Evolutionary conservation across 768 basidiomycete genomes (phyloP), one percentile per base, ranked within the genome.

Genomic region (Auriscalpium vulgare): DNA sequence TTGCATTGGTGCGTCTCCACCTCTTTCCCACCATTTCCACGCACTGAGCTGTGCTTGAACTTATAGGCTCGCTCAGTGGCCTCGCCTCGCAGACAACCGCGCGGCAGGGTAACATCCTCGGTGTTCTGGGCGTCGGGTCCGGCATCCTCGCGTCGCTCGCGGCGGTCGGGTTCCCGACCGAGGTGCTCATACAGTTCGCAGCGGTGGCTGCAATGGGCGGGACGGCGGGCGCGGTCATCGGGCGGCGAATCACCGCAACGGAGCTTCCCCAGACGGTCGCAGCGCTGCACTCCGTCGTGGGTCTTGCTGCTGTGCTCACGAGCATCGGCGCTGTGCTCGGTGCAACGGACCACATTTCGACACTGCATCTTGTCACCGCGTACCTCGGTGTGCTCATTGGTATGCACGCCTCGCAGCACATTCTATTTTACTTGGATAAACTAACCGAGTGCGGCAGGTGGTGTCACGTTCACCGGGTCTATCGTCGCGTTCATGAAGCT

Each of bases 401-500:
- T 81, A 54, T n/a, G 69, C 53, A 21, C 13, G 38, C 47, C 8
- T 56, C 43, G n/a, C 17, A 11, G 47, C 47, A 19, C 35, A 10
- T 29, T n/a, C n/a, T 50, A 21, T 3, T 21, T 21, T 21, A 21
- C 21, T 21, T 21, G 21, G 21, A 21, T 21, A 37, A 37, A 43
- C 35, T 40, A 50, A 43, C 55, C 61, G 17, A 56, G 61, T 36
- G 57, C 50, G 47, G 53, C 56, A 79, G 82, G 85, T 71, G 91
- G 91, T 56, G 76, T 94, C 52, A 93, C 91, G 0, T 94, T 94
- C 65, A 93, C 91, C 4, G 91, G 91, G 29, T 92, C 91, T 1
- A 82, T 94, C 45, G 87, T 94, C 14, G 91, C 91, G 4, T 94
- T 91, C 78, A 70, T 94, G 47, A 94, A 94, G 67, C 76, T 94